Evolutionary conservation across 805 yeast species (phyloP).

Genomic region (Ascoidea asiatica): DNA sequence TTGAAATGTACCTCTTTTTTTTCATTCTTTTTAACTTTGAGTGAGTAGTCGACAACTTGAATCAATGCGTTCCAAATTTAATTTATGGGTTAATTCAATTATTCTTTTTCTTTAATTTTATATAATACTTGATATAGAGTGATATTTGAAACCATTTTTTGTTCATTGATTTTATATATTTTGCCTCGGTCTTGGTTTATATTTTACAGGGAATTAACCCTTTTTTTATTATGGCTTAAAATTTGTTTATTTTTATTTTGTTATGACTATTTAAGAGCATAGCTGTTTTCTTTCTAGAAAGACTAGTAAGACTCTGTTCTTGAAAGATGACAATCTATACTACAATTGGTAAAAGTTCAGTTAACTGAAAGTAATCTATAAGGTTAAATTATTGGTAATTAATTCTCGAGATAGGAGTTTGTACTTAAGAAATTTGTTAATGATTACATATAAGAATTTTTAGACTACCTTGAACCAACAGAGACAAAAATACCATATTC

Average conservation of each 20-base stretch:
- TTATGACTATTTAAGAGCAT: neutral
- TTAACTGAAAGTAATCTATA: too few species aligned
- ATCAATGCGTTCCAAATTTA: too few species aligned
- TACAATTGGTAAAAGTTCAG: neutral
- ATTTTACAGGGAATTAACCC: neutral
- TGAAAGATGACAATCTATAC: too few species aligned
- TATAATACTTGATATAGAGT: too few species aligned
- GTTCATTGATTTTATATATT: neutral
- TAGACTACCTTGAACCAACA: neutral
- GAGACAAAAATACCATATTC: neutral
- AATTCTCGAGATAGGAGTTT: too few species aligned
- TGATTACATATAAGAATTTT: neutral
- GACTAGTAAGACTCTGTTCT: neutral
- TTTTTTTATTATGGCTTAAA: neutral
- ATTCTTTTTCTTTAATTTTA: too few species aligned
- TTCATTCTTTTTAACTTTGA: too few species aligned
- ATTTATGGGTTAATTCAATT: too few species aligned
- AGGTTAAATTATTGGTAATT: too few species aligned
- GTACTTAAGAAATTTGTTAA: slow-evolving; percentile 1
- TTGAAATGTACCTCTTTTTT: too few species aligned
- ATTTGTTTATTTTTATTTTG: neutral
- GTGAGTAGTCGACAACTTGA: too few species aligned
- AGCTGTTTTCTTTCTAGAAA: neutral
- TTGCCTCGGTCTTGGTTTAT: neutral
- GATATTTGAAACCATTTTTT: too few species aligned